Base-by-base conservation (phyloP, 495 filamentous ascomycete genomes). In the Podospora bellae-mahoneyi region DNA sequence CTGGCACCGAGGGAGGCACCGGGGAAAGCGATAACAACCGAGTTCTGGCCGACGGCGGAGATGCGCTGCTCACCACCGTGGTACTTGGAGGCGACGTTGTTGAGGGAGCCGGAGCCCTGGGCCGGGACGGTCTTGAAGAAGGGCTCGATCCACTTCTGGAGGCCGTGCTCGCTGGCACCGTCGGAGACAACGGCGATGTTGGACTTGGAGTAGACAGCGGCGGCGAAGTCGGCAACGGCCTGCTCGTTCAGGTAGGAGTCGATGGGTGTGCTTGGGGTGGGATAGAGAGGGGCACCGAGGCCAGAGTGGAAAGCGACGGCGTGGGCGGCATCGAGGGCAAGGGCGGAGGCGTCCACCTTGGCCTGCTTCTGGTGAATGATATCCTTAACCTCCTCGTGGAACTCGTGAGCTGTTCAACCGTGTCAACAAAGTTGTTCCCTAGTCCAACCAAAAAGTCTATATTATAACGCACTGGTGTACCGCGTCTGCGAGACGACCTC, bases 51-150 rank as follows among this genome's bases (percentile, higher is more conserved):
- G 70, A 83, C 84, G 77, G 90, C 91, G 58, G 92, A 80, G 69
- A 94, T 92, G 65, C 95, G 91, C 83, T 96, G 90, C 84, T 99
- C 92, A 73, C 95, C 95, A 74, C 95, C 95, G 77, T 88, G 90
- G 86, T 97, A 99, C 78, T 93, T 93, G 73, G 88, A 88, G 61
- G 91, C 73, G 69, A 73, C 68, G 16, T 74, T 65, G 72, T 76
- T 77, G 13, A 78, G 71, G 57, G 75, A 72, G 69, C 71, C 71
- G 65, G 70, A 71, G 48, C 66, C 74, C 39, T 77, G 76, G 23
- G 79, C 67, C 26, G 83, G 81, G 23, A 87, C 82, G 57, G 80
- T 78, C 68, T 81, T 80, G 85, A 97, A 97, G 86, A 97, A 97
- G 71, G 97, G 88, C 72, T 89, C 87, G 65, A 94, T 90, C 95